Evolutionary conservation across 2,329 filamentous ascomycete species (phyloP), one percentile per base, ranked within the genome.

Genomic region (Hymenoscyphus occultus): DNA sequence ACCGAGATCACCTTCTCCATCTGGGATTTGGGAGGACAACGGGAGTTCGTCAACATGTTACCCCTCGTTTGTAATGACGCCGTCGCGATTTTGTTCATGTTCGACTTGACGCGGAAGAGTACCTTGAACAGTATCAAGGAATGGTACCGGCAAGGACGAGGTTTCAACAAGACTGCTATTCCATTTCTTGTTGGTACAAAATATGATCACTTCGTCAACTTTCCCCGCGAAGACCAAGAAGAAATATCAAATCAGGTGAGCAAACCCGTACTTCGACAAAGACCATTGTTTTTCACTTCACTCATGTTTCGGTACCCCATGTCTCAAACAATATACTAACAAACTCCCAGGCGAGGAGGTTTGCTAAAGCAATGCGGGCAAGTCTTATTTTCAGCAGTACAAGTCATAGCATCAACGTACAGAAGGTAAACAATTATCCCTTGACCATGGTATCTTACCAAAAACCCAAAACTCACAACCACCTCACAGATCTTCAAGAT

Each of bases 131-230:
- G 92, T 74, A 98, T 99, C 83, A 99, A 99, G 82, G 95, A 99
- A 78, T 99, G 95, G 95, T 99, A 99, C 77, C 87, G 95, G 63
- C 95, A 99, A 79, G 95, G 95, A 59, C 86, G 95, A 69, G 95
- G 95, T 31, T 99, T 99, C 84, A 99, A 99, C 84, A 99, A 99
- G 84, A 99, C 95, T 14, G 95, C 95, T n/a, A 99, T 99, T 71
- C 95, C 95, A 0, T 97, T 99, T 75, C 80, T 99, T 31, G 92
- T 99, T 19, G 95, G 95, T 66, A 99, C 95, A 42, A 99, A 99
- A 79, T 99, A 98, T 78, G 95, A 99, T 75, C 95, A 98, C 76
- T 99, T 99, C 80, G 94, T 99, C 79, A 99, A 98, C 80, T 97
- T 99, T 75, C 93, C 95, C 0, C 86, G 91, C 54, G 94, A 98